Evolutionary conservation across 139 green algal species (phyloP).

Genomic region (Closterium sp.): DNA sequence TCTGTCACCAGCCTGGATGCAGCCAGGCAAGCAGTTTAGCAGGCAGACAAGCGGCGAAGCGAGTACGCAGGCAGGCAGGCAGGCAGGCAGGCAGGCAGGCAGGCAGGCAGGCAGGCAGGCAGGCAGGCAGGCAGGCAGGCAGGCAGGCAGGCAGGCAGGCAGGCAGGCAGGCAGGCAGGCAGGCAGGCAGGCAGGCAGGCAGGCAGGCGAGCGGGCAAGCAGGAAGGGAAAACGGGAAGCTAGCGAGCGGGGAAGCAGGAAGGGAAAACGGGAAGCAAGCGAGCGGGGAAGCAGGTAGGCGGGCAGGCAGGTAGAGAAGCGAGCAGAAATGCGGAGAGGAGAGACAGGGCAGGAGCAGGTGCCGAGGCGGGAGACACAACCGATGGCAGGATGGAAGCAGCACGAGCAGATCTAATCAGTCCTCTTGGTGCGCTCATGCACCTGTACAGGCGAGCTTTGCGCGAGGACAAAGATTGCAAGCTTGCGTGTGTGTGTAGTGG

Average conservation of each 20-base stretch:
- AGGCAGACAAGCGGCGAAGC: background rate
- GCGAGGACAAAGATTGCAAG: background rate
- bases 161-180: background rate
- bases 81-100: background rate
- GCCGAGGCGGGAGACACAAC: too few species aligned
- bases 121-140: too few species aligned
- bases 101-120: background rate
- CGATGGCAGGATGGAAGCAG: background rate
- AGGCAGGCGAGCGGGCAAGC: background rate
- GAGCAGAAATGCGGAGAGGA: background rate
- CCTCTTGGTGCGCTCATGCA: background rate
- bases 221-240: background rate
- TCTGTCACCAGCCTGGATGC: slow-evolving; percentile 82
- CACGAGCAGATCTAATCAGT: background rate
- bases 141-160: background rate
- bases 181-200: background rate
- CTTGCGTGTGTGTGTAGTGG: background rate
- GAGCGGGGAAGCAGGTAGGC: background rate
- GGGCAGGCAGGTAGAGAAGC: background rate
- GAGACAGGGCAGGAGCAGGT: too few species aligned
- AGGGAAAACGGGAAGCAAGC: background rate
- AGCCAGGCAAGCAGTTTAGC: background rate
- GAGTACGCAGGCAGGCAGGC: background rate
- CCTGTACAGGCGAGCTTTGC: too few species aligned
- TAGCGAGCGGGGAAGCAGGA: background rate